Conservation (phyloP, 805 yeast genomes). For the Priceomyces castillae region DNA sequence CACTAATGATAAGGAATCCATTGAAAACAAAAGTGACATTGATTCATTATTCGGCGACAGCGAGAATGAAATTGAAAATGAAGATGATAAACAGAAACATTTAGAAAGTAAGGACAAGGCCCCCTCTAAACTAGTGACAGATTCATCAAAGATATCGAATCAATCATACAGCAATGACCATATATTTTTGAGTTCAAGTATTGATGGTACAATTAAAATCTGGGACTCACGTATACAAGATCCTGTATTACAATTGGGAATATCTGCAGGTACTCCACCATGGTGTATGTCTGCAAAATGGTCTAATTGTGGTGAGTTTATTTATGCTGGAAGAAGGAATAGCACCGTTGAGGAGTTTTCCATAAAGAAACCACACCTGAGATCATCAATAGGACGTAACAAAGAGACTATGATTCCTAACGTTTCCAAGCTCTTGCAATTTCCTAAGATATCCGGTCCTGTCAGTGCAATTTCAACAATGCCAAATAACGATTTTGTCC, state of each 20-base stretch:
- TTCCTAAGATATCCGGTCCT: constrained; percentile 89
- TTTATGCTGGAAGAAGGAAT: constrained; percentile 87
- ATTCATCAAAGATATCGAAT: constrained; percentile 15
- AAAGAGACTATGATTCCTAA: constrained; percentile 35
- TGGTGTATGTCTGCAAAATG: constrained; percentile 92
- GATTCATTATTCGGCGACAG: constrained; percentile 49
- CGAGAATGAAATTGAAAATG: constrained; percentile 30
- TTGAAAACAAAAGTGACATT: constrained; percentile 31
- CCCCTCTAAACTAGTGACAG: constrained; percentile 10
- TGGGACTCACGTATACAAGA: constrained; percentile 71
- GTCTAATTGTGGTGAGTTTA: constrained; percentile 76
- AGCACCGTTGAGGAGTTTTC: constrained; percentile 78
- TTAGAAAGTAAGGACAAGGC: constrained; percentile 14
- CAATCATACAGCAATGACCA: constrained; percentile 36
- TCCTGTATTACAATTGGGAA: constrained; percentile 48
- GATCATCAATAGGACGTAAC: constrained; percentile 17
- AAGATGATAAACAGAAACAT: constrained; percentile 12
- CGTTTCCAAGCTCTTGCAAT: constrained; percentile 58
- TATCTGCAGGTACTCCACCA: constrained; percentile 75
- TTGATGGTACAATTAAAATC: constrained; percentile 75
- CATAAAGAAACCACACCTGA: constrained; percentile 52
- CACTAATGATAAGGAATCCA: constrained; percentile 14
- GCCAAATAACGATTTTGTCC: constrained; percentile 74
- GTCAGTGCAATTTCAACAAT: constrained; percentile 76
- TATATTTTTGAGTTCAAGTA: constrained; percentile 73